Base-by-base conservation (phyloP, 805 yeast species). In the Ogataea methanolica region DNA sequence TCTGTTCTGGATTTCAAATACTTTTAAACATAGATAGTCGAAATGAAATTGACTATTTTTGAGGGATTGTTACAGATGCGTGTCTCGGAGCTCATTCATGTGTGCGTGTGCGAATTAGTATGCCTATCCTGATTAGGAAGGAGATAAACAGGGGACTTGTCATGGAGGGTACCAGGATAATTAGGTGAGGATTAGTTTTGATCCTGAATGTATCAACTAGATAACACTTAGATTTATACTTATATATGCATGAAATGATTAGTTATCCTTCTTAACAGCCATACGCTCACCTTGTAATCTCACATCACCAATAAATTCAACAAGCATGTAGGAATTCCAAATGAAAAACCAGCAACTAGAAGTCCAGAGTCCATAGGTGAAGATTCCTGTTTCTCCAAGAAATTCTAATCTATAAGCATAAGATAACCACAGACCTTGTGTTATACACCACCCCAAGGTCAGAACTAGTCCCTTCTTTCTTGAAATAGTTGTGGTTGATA, bases 351-450 rank as follows among this genome's bases (percentile, higher is more conserved):
- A 14, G 19, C 52, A 45, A 35, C 61, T 51, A 1, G 62, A 54
- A 2, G 49, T 34, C 61, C 65, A 63, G 5, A 63, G 43, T 9
- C 65, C 63, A 6, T 22, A 19, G 1, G 53, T 48, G 45, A 65
- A 62, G 2, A 59, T 52, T 26, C 41, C 50, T 1, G 77, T 69
- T 34, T 67, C 59, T 0, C 97, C 97, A 39, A 82, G 66, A 56
- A 92, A 92, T 65, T 92, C 99, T 39, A 92, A 70, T 36, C 74
- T 70, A 67, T 83, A 92, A 1, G 91, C 98, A 63, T 76, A 80
- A 43, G 65, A 75, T 26, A 92, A 72, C 99, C 99, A 92, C 3
- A 73, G 43, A 0, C 75, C 91, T 65, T 92, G 97, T 0, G 88
- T 68, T 0, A 66, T 45, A 0, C 84, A 63, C 99, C 99, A 94